Evolutionary conservation across 108 stramenopile species (phyloP), one percentile per base, ranked within the genome.

Genomic region (Cyclotella distinguenda): DNA sequence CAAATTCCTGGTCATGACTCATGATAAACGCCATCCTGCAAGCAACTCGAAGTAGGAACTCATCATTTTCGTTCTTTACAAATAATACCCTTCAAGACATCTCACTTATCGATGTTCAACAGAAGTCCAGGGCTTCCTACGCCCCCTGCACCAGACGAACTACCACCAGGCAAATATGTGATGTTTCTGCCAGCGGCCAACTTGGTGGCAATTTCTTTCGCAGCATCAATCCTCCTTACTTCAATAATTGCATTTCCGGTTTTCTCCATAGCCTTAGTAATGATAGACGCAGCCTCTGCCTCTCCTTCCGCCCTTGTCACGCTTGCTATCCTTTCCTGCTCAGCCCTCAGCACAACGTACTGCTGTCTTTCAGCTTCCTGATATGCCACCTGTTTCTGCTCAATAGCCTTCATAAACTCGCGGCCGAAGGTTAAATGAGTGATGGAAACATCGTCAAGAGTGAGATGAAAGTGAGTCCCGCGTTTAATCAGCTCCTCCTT

Each of bases 281-380:
- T 99, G 36, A 98, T 93, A 58, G 66, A 67, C 35, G 99, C 99
- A 6, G 98, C 96, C 76, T 97, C 95, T 8, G 98, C 97, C 80
- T 99, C 98, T 66, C 98, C 98, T 69, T 99, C 97, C 0, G 99
- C 98, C n/a, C 97, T 86, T 27, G 97, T 99, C 31, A 99, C 93
- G 48, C 86, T 81, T 12, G 98, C 98, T 59, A 92, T 87, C 43
- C 97, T 89, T 78, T 99, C 99, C 78, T 99, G 99, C 51, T 99
- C 98, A 16, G 98, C 94, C 59, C 86, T 85, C 44, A 81, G 72
- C 31, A 99, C 98, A 22, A 99, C 87, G 83, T 90, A 99, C 56
- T 95, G 94, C 72, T 98, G 97, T 35, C 96, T 88, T 72, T 99
- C 99, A 2, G 99, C 98, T 72, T 99, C 98, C 79, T 99, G 99